Conservation (phyloP, 2,329 filamentous ascomycete genomes). For the Sporothrix pseudoabietina region DNA sequence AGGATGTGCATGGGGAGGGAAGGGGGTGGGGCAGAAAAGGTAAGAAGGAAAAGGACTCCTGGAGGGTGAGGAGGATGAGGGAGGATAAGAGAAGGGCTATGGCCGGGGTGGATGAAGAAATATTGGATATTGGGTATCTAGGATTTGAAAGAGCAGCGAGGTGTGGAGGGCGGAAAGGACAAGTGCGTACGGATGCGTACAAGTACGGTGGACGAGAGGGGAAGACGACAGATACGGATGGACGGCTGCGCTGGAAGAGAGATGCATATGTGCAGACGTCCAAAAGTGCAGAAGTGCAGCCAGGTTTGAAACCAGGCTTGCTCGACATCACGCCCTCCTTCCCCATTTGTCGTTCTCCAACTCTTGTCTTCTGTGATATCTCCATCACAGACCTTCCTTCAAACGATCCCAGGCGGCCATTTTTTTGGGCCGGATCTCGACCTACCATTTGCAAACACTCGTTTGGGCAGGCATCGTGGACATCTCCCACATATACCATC, state of each 20-base stretch:
- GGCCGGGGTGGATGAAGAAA: background rate
- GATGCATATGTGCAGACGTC: background rate
- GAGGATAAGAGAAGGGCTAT: background rate
- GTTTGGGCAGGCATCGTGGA: background rate
- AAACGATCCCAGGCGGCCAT: background rate
- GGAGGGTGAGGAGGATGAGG: background rate
- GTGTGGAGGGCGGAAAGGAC: background rate
- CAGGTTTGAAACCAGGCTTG: background rate
- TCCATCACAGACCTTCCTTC: background rate
- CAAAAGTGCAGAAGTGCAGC: background rate
- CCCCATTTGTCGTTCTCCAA: background rate
- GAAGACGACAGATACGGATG: background rate
- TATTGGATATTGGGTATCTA: background rate
- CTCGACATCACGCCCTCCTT: conserved; percentile 8
- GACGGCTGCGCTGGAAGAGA: background rate
- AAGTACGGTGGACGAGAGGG: background rate
- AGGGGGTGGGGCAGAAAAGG: background rate
- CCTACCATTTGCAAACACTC: background rate
- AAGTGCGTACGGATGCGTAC: background rate
- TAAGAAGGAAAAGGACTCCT: background rate
- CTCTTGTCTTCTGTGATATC: background rate
- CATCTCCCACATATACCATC: background rate
- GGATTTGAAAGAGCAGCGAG: background rate
- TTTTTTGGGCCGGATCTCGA: background rate
- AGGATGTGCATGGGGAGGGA: background rate